Base-by-base conservation (phyloP, 2,329 filamentous ascomycete species). In the Sporothrix luriei region DNA sequence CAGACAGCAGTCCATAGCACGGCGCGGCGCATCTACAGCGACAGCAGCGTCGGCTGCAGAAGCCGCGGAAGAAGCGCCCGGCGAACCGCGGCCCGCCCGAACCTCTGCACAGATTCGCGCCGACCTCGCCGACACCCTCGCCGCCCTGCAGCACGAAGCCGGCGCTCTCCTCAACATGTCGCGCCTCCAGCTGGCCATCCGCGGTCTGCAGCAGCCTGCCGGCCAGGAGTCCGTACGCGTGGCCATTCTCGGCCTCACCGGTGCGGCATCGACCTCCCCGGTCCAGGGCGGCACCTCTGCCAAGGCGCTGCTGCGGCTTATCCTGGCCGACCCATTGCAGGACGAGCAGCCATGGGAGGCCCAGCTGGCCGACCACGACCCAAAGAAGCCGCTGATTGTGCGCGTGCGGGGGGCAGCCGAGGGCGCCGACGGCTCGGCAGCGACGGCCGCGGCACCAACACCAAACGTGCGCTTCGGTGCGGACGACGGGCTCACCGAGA, bases 291-390 rank as follows among this genome's bases (percentile, higher is more conserved):
- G 82, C 0, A 78, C 79, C 21, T 85, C 84, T 14, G 89, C 90
- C 3, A 87, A 87, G 76, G 83, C 84, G 71, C 82, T 97, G 10
- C 84, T 93, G 59, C 86, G 88, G 54, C 81, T 94, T 48, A 79
- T 93, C 14, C 81, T 93, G 1, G 89, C 90, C 2, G 91, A 94
- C 77, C 90, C 91, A 4, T 79, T 94, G 73, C 83, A 83, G 49
- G 79, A 84, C 5, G 84, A 87, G 73, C 84, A 88, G 73, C 78
- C 82, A 33, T 94, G 91, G 91, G 91, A 94, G 78, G 81, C 81
- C 75, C 81, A 87, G 70, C 77, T 93, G 71, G 82, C 85, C 14
- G 76, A 77, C 14, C 82, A 85, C 71, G 82, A 85, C 73, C 78
- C 82, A 38, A 77, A 80, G 40, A 82, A 82, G 71, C 89, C 90